Evolutionary conservation across 1,139 yeast genomes (phyloP).

Genomic region (Arxiozyma bovina): DNA sequence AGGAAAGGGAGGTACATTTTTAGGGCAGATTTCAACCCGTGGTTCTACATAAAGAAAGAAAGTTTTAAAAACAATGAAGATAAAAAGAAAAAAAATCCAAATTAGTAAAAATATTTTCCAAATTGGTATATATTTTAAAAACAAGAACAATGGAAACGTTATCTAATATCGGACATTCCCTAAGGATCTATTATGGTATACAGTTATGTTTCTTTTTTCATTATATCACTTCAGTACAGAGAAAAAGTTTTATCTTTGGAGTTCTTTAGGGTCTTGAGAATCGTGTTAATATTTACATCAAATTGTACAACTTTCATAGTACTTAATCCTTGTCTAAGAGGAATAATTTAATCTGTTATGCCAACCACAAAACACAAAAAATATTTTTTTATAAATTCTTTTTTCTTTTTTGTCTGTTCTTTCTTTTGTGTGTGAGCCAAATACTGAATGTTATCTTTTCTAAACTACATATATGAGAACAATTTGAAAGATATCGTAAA

Average conservation of each 20-base stretch:
- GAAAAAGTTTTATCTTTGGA: neutral
- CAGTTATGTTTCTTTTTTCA: neutral
- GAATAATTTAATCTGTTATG: no score
- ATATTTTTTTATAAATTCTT: no score
- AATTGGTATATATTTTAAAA: neutral
- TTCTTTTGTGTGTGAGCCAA: no score
- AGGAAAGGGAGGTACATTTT: no score
- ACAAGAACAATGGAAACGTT: neutral
- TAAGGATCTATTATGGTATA: no score
- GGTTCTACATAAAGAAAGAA: neutral
- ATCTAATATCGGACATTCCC: neutral
- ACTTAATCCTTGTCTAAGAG: neutral
- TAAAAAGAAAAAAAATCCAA: no score
- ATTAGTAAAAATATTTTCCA: neutral
- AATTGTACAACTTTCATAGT: neutral
- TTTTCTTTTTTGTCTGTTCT: neutral
- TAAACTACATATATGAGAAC: no score
- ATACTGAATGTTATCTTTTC: neutral
- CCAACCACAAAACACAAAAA: neutral
- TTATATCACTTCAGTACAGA: neutral
- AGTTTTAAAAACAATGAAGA: no score
- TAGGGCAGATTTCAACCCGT: no score
- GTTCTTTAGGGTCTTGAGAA: neutral
- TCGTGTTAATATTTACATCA: constrained; percentile 1
- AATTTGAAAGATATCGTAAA: neutral